These are phyloP conservation scores for Ogataea chonburiensis DNA, from an alignment of 805 yeast species.

Conservation along the genomic window DNA sequence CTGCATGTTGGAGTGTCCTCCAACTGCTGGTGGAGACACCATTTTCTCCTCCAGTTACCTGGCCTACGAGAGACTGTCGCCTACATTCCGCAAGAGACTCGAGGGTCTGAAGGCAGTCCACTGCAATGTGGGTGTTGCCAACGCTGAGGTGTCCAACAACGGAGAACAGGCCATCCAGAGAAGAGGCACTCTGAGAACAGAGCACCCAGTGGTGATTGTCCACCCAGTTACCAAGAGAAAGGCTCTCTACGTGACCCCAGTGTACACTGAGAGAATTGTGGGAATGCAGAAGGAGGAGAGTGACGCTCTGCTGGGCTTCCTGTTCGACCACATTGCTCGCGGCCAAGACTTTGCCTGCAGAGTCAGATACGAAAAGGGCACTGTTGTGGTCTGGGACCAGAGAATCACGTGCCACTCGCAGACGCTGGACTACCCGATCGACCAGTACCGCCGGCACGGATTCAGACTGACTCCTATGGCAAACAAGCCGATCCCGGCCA, in stretches of 20 bases:
- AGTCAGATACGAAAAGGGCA: slow-evolving; percentile 66
- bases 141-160: slow-evolving; percentile 50
- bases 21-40: slow-evolving; percentile 68
- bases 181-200: slow-evolving; percentile 57
- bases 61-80: slow-evolving; percentile 70
- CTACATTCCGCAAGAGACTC: slow-evolving; percentile 56
- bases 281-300: slow-evolving; percentile 76
- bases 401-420: slow-evolving; percentile 70
- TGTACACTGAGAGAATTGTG: slow-evolving; percentile 63
- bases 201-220: slow-evolving; percentile 67
- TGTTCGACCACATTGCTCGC: slow-evolving; percentile 50
- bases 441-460: slow-evolving; percentile 64
- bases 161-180: slow-evolving; percentile 58
- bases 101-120: slow-evolving; percentile 67
- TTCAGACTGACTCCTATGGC: slow-evolving; percentile 72
- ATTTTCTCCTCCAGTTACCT: slow-evolving; percentile 67
- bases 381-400: slow-evolving; percentile 80
- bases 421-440: slow-evolving; percentile 65
- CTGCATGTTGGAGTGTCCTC: slow-evolving; percentile 43
- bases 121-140: slow-evolving; percentile 71
- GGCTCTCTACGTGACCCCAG: slow-evolving; percentile 53
- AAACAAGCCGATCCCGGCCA: slow-evolving; percentile 53
- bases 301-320: slow-evolving; percentile 54
- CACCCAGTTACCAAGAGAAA: slow-evolving; percentile 73
- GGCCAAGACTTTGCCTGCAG: slow-evolving; percentile 63